phyloP scores from a whole-genome alignment of 2,329 filamentous ascomycete species.

The Alternaria hordeiaustralica region DNA sequence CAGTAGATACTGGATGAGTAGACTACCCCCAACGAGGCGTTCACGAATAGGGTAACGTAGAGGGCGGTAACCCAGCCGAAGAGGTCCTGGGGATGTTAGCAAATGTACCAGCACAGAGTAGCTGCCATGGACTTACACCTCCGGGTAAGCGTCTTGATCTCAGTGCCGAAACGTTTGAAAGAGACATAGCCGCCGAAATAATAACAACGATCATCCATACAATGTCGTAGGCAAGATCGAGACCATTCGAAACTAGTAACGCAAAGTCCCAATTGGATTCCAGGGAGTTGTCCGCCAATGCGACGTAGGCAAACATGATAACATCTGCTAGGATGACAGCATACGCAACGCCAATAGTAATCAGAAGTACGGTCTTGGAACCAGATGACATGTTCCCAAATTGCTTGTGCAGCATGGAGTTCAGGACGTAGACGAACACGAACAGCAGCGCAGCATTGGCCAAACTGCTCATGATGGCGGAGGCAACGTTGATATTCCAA shows the following conservation, averaged over 20 bases:
- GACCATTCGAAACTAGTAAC: neutral
- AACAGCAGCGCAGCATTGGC: conserved; percentile 31
- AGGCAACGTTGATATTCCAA: conserved; percentile 21
- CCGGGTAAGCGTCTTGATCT: conserved; percentile 18
- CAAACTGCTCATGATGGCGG: conserved; percentile 26
- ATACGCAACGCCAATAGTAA: conserved; percentile 28
- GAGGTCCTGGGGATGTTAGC: conserved; percentile 22
- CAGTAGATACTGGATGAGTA: neutral
- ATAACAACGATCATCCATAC: conserved; percentile 31
- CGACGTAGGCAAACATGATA: conserved; percentile 20
- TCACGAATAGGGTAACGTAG: conserved; percentile 25
- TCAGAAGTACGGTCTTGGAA: conserved; percentile 18
- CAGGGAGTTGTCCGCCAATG: conserved; percentile 5
- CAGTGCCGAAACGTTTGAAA: conserved; percentile 21
- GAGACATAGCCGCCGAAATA: conserved; percentile 15
- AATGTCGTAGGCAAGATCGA: conserved; percentile 18
- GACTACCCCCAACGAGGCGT: conserved; percentile 14
- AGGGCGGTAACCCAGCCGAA: conserved; percentile 22
- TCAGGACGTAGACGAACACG: conserved; percentile 31
- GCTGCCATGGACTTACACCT: conserved; percentile 22
- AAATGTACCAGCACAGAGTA: neutral
- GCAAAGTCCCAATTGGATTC: neutral
- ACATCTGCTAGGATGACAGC: conserved; percentile 19
- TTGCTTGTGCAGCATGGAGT: conserved; percentile 30
- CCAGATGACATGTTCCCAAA: conserved; percentile 12